Base-by-base conservation (phyloP, 163 green algal species). In the Volvox carteri region DNA sequence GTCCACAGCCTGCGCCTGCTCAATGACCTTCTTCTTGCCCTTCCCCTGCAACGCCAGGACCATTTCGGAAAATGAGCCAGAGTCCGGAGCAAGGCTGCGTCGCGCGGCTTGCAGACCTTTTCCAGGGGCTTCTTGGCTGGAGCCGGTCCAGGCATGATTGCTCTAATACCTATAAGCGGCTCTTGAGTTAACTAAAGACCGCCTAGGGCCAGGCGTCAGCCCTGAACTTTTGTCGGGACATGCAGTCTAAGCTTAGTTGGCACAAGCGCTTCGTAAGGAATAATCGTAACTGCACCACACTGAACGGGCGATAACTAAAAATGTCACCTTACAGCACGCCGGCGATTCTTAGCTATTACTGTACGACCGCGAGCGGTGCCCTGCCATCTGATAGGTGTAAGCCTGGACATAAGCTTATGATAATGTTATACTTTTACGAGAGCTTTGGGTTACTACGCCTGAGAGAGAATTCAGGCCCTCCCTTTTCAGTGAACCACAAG, bases 11-110 rank as follows among this genome's bases (percentile, higher is more conserved):
- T 68, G 23, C 11, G 65, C 4, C 21, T 67, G 35, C 11, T 92
- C 86, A 28, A 79, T 35, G 7, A 30, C 48, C 44, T 87, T 87
- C 84, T 93, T 93, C 60, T 92, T 92, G 33, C 81, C 75, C 76
- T 90, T 92, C 25, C 52, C 76, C 83, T 92, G 78, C 67, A 75
- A 74, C 25, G 42, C 60, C n/a, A 86, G 28, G 6, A 35, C 4
- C 39, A 14, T 16, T 18, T 21, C 35, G 39, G 54, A 4, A 37
- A 33, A 21, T 39, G 21, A 48, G 78, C 41, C 16, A 39, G 8
- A 4, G 21, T 74, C 54, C 35, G 14, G 50, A 8, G 18, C 25
- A 77, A 65, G n/a, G 78, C 39, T 75, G 41, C 37, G 19, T 68
- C 62, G 62, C 35, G 42, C 62, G 56, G n/a, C 52, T 67, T 67